Percentiles rank a stretch among this genome's conserved stretches.
Evolutionary conservation across 768 basidiomycete species (phyloP).

Genomic region (Crassisporium funariophilum): DNA sequence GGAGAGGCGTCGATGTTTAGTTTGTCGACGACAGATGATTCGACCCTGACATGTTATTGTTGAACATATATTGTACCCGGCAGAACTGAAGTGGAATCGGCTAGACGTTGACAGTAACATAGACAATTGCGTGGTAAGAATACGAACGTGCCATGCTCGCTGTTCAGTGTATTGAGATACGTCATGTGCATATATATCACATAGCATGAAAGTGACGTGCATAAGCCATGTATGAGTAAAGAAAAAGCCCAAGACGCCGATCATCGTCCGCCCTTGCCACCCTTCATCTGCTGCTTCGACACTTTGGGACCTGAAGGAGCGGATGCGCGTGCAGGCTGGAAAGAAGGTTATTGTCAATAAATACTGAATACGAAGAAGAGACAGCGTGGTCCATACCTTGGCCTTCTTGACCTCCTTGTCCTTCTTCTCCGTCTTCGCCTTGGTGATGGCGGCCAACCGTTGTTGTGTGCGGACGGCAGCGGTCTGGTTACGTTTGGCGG

Average conservation of each 20-base stretch:
- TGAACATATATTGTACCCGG: too few relatives aligned
- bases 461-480: conserved; percentile 79
- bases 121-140: too few relatives aligned
- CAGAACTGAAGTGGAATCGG: too few relatives aligned
- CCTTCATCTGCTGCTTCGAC: conserved; percentile 97
- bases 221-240: too few relatives aligned
- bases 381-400: conserved; percentile 59
- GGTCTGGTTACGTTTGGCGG: conserved; percentile 92
- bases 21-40: too few relatives aligned
- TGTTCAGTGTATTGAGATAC: conserved; percentile 2
- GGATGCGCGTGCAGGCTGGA: conserved; percentile 57
- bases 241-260: conserved; percentile 5
- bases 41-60: too few relatives aligned
- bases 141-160: too few relatives aligned
- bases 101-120: too few relatives aligned
- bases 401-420: conserved; percentile 92
- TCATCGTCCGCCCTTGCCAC: conserved; percentile 78
- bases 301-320: conserved; percentile 75
- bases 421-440: conserved; percentile 97
- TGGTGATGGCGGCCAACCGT: conserved; percentile 83
- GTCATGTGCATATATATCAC: conserved; percentile 3
- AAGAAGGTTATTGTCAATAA: conserved; percentile 2
- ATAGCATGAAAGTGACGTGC: too few relatives aligned
- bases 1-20: too few relatives aligned
- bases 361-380: conserved; percentile 2